A percentile compares a stretch with the other conserved stretches of the same genome.
These are phyloP conservation scores for Aegilops bicornis DNA, from an alignment of 176 grass and related monocot genomes.

Conservation along the genomic window DNA sequence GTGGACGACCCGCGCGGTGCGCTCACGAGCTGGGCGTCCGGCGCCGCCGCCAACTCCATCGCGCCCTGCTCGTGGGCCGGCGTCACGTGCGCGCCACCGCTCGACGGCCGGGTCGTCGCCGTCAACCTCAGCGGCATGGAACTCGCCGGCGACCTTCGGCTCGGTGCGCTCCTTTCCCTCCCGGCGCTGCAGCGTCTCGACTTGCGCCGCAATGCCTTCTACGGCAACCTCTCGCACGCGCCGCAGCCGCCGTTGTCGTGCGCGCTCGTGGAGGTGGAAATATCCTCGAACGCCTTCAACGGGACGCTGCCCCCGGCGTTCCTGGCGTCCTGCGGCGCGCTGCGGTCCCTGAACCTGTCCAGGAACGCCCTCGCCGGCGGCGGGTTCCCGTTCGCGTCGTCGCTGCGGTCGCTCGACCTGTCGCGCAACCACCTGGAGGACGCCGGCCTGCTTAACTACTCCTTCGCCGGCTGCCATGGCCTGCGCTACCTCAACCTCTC, in stretches of 20 bases:
- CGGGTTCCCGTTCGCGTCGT: constrained; percentile 55
- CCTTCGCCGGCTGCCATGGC: constrained; percentile 57
- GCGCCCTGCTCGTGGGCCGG: constrained; percentile 68
- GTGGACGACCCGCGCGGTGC: constrained; percentile 41
- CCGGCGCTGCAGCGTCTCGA: constrained; percentile 46
- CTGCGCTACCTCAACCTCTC: constrained; percentile 87
- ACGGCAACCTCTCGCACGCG: constrained; percentile 81
- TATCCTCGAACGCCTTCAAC: constrained; percentile 84
- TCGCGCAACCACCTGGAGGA: constrained; percentile 68
- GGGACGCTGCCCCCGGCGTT: constrained; percentile 55
- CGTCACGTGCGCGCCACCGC: constrained; percentile 40
- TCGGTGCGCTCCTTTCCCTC: constrained; percentile 62
- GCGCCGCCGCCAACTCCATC: constrained; percentile 20
- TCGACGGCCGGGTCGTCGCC: constrained; percentile 42
- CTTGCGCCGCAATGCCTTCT: constrained; percentile 77
- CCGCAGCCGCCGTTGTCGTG: constrained; percentile 34
- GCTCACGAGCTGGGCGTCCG: constrained; percentile 45
- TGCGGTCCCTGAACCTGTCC: constrained; percentile 69
- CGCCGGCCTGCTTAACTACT: constrained; percentile 64
- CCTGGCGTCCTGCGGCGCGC: constrained; percentile 47
- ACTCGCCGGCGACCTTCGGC: constrained; percentile 57
- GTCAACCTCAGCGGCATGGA: constrained; percentile 73
- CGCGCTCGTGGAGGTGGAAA: constrained; percentile 54
- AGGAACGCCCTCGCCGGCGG: constrained; percentile 56
- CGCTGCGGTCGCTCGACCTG: constrained; percentile 65